Conservation (phyloP, 1,284 basidiomycete species). For the Cutaneotrichosporon sp. region DNA sequence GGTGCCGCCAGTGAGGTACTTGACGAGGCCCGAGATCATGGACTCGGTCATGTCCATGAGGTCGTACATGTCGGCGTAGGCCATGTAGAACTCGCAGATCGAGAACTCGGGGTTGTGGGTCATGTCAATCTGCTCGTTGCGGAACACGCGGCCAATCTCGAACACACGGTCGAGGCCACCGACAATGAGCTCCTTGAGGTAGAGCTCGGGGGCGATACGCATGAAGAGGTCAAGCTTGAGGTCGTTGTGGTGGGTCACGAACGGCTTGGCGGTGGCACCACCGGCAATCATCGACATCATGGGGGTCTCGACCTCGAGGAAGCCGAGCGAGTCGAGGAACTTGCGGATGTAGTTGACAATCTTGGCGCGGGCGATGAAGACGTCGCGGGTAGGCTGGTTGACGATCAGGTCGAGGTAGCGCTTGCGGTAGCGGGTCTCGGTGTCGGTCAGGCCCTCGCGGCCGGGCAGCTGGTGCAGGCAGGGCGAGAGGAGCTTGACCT, state of each 20-base stretch:
- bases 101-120: slow-evolving; percentile 98
- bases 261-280: slow-evolving; percentile 97
- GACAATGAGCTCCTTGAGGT: slow-evolving; percentile 96
- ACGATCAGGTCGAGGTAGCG: slow-evolving; percentile 98
- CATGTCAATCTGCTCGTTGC: slow-evolving; percentile 98
- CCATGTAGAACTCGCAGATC: slow-evolving; percentile 99
- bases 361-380: slow-evolving; percentile 85
- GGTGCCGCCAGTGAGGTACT: slow-evolving; percentile 80
- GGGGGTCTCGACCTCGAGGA: slow-evolving; percentile 98
- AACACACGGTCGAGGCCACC: slow-evolving; percentile 97
- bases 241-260: slow-evolving; percentile 98
- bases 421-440: slow-evolving; percentile 97
- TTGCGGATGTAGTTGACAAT: slow-evolving; percentile 90
- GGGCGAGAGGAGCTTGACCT: slow-evolving; percentile 88
- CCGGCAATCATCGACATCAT: slow-evolving; percentile 98
- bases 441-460: slow-evolving; percentile 84
- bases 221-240: slow-evolving; percentile 97
- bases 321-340: slow-evolving; percentile 88
- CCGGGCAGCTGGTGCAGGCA: slow-evolving; percentile 96
- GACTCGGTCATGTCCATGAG: slow-evolving; percentile 96
- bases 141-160: slow-evolving; percentile 97
- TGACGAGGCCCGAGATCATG: slow-evolving; percentile 89
- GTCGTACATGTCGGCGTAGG: slow-evolving; percentile 99
- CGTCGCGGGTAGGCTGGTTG: slow-evolving; percentile 84
- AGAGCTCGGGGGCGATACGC: slow-evolving; percentile 95